phyloP scores from a whole-genome alignment of 148 eudicot genomes.

The Camellia granthamiana region DNA sequence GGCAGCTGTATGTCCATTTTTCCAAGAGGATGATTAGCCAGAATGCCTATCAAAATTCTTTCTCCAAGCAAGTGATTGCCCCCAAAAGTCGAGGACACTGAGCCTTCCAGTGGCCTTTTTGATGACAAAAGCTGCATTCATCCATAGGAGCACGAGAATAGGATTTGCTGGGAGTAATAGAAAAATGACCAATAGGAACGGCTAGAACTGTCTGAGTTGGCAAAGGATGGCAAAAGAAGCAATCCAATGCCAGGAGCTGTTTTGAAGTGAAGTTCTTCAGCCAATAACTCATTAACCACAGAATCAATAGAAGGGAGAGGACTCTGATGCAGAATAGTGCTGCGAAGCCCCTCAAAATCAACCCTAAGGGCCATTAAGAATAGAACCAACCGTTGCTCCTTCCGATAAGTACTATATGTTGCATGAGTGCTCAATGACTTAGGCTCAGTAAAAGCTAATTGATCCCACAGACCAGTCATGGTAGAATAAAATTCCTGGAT shows the following conservation, averaged over 20 bases:
- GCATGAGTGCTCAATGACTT: not conserved
- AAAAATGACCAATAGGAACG: not conserved
- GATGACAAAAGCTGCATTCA: not conserved
- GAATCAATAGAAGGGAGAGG: not conserved
- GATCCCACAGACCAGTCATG: not conserved
- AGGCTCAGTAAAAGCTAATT: not conserved
- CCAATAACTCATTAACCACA: no score
- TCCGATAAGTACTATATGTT: not conserved
- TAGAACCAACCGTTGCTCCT: not conserved
- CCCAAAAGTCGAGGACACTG: not conserved
- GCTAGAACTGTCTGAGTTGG: not conserved
- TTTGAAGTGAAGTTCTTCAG: not conserved
- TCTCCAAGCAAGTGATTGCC: not conserved
- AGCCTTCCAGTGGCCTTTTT: not conserved
- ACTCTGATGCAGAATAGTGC: not conserved
- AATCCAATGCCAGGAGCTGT: not conserved
- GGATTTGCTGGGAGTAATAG: not conserved
- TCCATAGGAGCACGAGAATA: not conserved
- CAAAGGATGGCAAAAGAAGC: not conserved
- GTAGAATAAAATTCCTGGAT: not conserved
- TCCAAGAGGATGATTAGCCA: no score
- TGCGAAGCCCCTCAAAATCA: not conserved
- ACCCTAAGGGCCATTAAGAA: not conserved
- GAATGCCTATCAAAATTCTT: not conserved
- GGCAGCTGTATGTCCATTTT: not conserved